phyloP scores from a whole-genome alignment of 306 rosid genomes.

The Medicago ruthenica region DNA sequence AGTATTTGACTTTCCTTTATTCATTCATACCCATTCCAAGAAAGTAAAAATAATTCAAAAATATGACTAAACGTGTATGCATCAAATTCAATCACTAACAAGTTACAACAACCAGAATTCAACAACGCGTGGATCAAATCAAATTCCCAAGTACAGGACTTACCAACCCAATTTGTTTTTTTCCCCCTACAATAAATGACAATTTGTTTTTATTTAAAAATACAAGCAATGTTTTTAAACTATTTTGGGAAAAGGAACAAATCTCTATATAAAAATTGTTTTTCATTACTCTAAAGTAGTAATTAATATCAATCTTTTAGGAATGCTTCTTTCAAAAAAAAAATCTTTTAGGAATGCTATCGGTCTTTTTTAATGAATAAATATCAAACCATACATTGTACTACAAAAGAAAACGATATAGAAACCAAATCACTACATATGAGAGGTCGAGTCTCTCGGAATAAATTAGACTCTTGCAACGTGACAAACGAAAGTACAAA shows the following conservation, averaged over 20 bases:
- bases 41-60: neutral
- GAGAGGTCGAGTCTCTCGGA: too few relatives aligned
- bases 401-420: too few relatives aligned
- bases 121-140: slow-evolving; percentile 1
- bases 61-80: slow-evolving; percentile 19
- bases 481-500: too few relatives aligned
- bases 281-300: too few relatives aligned
- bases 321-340: too few relatives aligned
- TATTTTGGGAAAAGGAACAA: neutral
- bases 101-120: slow-evolving; percentile 5
- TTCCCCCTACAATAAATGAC: neutral
- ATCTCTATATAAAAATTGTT: too few relatives aligned
- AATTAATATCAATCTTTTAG: too few relatives aligned
- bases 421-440: too few relatives aligned
- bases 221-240: neutral
- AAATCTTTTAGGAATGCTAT: too few relatives aligned
- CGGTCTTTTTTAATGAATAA: too few relatives aligned
- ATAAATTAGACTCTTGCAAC: too few relatives aligned
- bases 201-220: neutral
- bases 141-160: neutral
- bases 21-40: neutral
- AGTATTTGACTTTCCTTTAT: slow-evolving; percentile 40
- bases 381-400: too few relatives aligned
- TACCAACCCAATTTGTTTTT: neutral
- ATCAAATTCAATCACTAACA: neutral